Base-by-base conservation (phyloP, 164 flowering plant species). In the Sedum album region DNA sequence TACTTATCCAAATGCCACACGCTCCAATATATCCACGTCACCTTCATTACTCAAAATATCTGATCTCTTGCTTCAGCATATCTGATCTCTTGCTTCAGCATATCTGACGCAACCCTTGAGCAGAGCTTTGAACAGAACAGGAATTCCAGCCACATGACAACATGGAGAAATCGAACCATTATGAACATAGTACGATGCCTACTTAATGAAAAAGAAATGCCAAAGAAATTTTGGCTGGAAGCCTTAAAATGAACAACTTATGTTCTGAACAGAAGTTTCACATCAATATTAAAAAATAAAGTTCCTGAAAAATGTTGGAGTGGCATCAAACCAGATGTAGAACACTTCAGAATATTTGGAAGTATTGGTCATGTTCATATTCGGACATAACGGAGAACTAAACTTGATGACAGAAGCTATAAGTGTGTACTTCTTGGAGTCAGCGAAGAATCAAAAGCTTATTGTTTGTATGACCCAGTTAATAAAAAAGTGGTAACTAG, bases 141-240 rank as follows among this genome's bases (percentile, higher is more conserved):
- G n/a, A n/a, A n/a, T n/a, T n/a, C n/a, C n/a, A n/a, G n/a, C n/a
- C n/a, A n/a, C n/a, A n/a, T n/a, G n/a, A n/a, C n/a, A n/a, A n/a
- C n/a, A n/a, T n/a, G 69, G 20, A 44, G 51, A 31, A 67, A 67
- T 46, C 28, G 69, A 25, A 67, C 69, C 15, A 44, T 31, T 13
- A 4, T 67, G 60, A 55, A 44, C 31, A 67, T 67, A 60, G 60
- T 18, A 18, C 30, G 60, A 67, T 67, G 57, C 18, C 31, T 67
- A 31, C 23, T 67, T 6, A 44, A 13, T 26, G 17, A 18, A 2
- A 67, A 20, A 31, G 31, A 67, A 18, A 20, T 67, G 11, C 57
- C 57, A 14, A 67, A 30, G 25, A 7, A 10, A 13, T 67, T 67
- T 18, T 67, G 69, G 69, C 57, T 36, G 13, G 69, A 67, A 26